Evolutionary conservation across 2,329 filamentous ascomycete genomes (phyloP), one percentile per base, ranked within the genome.

Genomic region (Exutisphaerella laricina): DNA sequence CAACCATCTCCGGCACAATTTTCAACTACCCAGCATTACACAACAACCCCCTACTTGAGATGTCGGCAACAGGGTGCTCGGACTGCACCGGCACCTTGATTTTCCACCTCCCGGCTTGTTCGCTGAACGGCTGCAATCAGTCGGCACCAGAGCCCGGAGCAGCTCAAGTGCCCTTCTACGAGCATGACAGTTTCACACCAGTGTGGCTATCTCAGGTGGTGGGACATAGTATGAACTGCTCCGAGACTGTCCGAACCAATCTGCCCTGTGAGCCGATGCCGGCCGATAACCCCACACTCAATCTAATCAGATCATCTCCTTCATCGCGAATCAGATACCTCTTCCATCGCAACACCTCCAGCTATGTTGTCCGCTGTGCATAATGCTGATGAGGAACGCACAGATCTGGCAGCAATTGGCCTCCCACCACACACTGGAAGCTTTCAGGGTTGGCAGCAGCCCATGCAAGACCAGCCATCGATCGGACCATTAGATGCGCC

Each of bases 271-370:
- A n/a, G 22, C 41, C 41, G 41, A 39, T 44, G 35, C 35, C 41
- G 41, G 41, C 23, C 14, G 29, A 17, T n/a, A 7, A 9, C 14
- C 26, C 26, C 17, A 12, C 13, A 40, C 40, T 46, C 34, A 47
- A 56, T 56, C 54, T 56, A 46, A 56, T 56, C 52, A 51, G 54
- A 56, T 56, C 50, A 55, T 55, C 51, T 55, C 26, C 23, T 26
- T 12, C 23, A 28, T 35, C 33, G 46, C 45, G 34, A 42, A 48
- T 47, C 43, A 36, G 30, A 39, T 18, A 25, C 44, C 37, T 41
- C 39, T 30, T 29, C 9, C 32, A 26, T 23, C 31, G 25, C 33
- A 13, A 13, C 48, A 49, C 35, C 41, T 36, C 28, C 25, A 5
- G 22, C 31, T 6, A 51, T 43, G 39, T 34, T 49, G 17, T 48